These are phyloP conservation scores for Lepidium africanum DNA, from an alignment of 345 rosid genomes.

Conservation along the genomic window DNA sequence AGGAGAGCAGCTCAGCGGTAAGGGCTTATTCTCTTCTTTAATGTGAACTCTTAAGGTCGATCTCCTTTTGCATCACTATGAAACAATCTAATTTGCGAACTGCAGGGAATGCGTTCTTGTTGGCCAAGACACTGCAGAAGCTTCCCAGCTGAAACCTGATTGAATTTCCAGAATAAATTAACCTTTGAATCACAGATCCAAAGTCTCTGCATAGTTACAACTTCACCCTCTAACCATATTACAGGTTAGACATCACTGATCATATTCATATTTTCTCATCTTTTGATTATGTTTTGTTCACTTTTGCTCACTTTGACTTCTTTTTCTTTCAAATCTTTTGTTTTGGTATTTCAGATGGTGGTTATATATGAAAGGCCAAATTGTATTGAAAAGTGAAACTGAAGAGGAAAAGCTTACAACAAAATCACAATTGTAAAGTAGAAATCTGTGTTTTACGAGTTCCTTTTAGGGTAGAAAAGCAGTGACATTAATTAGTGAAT, in stretches of 20 bases:
- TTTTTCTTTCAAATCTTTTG: background rate
- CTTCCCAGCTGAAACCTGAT: constrained; percentile 30
- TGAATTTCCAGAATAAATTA: background rate
- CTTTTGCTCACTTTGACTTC: background rate
- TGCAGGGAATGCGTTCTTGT: constrained; percentile 54
- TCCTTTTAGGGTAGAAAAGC: constrained; percentile 14
- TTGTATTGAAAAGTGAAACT: background rate
- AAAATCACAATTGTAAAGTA: constrained; percentile 7
- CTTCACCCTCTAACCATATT: constrained; percentile 12
- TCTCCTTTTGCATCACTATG: background rate
- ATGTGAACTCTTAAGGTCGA: background rate
- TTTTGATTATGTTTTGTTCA: background rate
- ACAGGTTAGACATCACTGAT: constrained; percentile 11
- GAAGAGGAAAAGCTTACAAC: constrained; percentile 11
- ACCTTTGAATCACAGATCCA: background rate
- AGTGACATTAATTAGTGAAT: background rate
- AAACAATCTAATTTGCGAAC: background rate
- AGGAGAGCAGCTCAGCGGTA: constrained; percentile 45
- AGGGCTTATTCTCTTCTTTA: constrained; percentile 21
- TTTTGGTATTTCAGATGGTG: background rate
- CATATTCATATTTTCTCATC: background rate
- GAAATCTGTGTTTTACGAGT: background rate
- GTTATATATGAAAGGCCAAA: background rate
- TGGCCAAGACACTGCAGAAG: constrained; percentile 62
- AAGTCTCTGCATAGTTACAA: constrained; percentile 9